Percentiles rank a stretch among this genome's conserved stretches.
Conservation (phyloP, 345 rosid species). For the Hirschfeldia incana region DNA sequence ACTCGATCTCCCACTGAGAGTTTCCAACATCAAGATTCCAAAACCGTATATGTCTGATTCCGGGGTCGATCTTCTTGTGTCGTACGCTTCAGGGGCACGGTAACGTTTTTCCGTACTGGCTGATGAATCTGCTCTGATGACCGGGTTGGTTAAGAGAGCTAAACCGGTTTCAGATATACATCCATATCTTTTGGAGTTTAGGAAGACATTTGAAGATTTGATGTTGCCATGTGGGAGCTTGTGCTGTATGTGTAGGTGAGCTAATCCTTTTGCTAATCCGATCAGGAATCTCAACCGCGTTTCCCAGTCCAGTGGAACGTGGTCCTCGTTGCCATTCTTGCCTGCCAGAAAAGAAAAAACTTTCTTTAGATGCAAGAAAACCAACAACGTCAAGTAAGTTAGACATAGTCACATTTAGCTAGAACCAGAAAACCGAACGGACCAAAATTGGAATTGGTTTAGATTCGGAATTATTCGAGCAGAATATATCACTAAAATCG, state of each 20-base stretch:
- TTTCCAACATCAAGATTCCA: constrained; percentile 84
- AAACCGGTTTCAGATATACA: constrained; percentile 82
- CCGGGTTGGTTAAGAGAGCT: constrained; percentile 61
- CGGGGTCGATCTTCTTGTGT: constrained; percentile 70
- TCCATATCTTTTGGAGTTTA: constrained; percentile 54
- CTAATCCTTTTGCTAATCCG: constrained; percentile 83
- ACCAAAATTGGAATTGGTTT: background rate
- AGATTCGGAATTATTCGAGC: background rate
- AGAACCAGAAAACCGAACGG: background rate
- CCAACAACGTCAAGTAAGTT: background rate
- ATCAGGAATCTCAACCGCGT: constrained; percentile 60
- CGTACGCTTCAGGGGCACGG: constrained; percentile 84
- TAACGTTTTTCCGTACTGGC: constrained; percentile 40
- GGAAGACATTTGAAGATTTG: constrained; percentile 82
- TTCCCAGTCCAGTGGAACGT: constrained; percentile 63
- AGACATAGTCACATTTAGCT: background rate
- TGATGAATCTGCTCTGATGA: constrained; percentile 50
- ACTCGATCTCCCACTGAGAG: constrained; percentile 80
- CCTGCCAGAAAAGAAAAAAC: constrained; percentile 45
- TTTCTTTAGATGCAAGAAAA: constrained; percentile 27
- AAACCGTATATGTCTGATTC: constrained; percentile 83
- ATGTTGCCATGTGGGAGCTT: constrained; percentile 88
- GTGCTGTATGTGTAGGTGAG: constrained; percentile 60
- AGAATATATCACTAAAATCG: background rate
- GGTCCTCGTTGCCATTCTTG: constrained; percentile 45